Base-by-base conservation (phyloP, 495 filamentous ascomycete species). In the Podospora pseudoanserina region DNA sequence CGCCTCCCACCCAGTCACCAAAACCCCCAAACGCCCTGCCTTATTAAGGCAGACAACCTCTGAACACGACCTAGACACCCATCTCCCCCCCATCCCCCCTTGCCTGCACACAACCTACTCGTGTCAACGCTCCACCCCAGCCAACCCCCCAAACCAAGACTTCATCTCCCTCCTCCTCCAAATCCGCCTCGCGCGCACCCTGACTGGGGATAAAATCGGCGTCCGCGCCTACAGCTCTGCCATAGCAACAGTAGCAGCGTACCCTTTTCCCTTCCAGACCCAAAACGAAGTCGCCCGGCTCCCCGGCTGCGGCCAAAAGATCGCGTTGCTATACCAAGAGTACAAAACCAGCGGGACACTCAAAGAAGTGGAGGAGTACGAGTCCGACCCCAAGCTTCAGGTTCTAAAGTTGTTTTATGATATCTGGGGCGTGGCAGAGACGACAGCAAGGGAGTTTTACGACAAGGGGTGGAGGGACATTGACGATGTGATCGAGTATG, bases 391-490 rank as follows among this genome's bases (percentile, higher is more conserved):
- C 11, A 80, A 81, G 16, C 83, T 96, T 64, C 79, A 81, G 7
- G 83, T 87, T 2, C 78, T 97, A 16, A 80, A 86, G 56, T 73
- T 83, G 0, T 96, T 99, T 78, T 88, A 90, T 73, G 80, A 88
- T 1, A 95, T 98, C 69, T 96, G 91, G 90, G 95, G 94, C 34
- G 91, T 98, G 0, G 94, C 89, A n/a, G 87, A 91, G 3, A 89
- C 85, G 16, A 95, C 90, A 0, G 94, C 96, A 1, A 82, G 88
- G 15, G 88, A 94, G 11, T 97, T 97, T 73, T 95, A 92, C 79
- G 92, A 89, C 75, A 86, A 87, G 59, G 88, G 90, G 34, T 97
- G 92, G 91, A 75, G 82, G 32, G 80, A 83, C 68, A 67, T 82
- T 9, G 93, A 97, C 73, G 94, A 98, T 72, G 81, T 98, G 6